These are phyloP conservation scores for Apiospora saccharicola DNA, from an alignment of 2,329 filamentous ascomycete genomes.

Conservation along the genomic window DNA sequence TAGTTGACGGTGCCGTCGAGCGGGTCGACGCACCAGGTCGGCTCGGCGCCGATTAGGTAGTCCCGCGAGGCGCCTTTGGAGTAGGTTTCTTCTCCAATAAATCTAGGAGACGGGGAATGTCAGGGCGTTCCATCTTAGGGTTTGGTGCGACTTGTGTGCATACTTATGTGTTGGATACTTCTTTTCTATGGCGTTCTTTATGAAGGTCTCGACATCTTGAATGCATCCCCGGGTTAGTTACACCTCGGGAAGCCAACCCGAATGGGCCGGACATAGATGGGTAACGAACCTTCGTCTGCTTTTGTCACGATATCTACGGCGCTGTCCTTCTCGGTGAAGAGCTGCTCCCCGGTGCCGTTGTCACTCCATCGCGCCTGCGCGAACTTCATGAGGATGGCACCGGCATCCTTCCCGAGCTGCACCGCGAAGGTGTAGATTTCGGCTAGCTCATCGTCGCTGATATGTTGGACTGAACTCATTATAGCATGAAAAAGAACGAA, in stretches of 20 bases:
- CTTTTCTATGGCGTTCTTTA: conserved; percentile 63
- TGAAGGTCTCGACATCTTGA: conserved; percentile 75
- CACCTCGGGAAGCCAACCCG: no score
- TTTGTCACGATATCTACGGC: conserved; percentile 81
- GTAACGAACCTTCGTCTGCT: conserved; percentile 70
- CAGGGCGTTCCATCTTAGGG: no score
- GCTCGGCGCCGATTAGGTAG: conserved; percentile 69
- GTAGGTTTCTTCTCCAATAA: conserved; percentile 81
- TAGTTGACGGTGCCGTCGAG: conserved; percentile 84
- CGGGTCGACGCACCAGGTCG: conserved; percentile 81
- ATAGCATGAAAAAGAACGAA: neutral
- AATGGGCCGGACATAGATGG: neutral
- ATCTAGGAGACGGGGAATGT: conserved; percentile 53
- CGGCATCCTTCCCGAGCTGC: conserved; percentile 74
- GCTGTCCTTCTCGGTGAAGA: conserved; percentile 72
- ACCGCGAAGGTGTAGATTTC: conserved; percentile 76
- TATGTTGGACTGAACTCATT: conserved; percentile 28
- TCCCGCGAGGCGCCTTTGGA: conserved; percentile 71
- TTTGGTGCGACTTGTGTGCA: conserved; percentile 37
- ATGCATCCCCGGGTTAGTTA: neutral
- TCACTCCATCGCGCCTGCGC: conserved; percentile 62
- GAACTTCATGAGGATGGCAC: conserved; percentile 70
- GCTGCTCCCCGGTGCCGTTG: conserved; percentile 42
- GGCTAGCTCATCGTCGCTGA: conserved; percentile 59
- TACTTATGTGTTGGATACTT: conserved; percentile 73